Base-by-base conservation (phyloP, 352 stramenopile genomes). In the Phytophthora sansomeana region DNA sequence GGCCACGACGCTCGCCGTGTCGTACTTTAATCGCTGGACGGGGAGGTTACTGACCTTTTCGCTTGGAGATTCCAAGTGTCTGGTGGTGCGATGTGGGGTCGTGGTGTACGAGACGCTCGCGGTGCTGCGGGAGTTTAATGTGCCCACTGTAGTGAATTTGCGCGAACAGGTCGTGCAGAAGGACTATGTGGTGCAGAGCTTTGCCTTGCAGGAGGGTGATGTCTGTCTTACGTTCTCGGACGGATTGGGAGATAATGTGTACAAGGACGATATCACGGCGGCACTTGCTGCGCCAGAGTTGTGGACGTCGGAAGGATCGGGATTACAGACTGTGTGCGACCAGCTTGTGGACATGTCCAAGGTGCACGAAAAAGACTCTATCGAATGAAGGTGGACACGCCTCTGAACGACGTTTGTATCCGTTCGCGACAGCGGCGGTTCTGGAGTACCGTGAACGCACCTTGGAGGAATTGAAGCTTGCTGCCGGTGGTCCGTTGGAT, bases 171-270 rank as follows among this genome's bases (percentile, higher is more conserved):
- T 91, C 42, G 56, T 77, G 48, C 48, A 49, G 9, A 77, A 75
- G 17, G 83, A 92, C 36, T 94, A 90, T 36, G 72, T 91, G 4
- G 80, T 95, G 42, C 81, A 95, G 68, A 89, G 59, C 58, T 89
- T 89, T 58, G 56, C 69, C 2, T 53, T 95, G 4, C 72, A 77
- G 38, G 49, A 81, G 10, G 63, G 71, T 3, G 86, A 93, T 57
- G 49, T 91, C 10, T 85, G 82, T 67, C 61, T 95, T 13, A 91
- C 82, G 2, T 93, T 95, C 56, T 91, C 82, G 11, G 87, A 95
- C 42, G 87, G 87, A 39, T 44, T 95, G 36, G 82, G 77, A 56
- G 87, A 95, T 56, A 95, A 95, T 51, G 36, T 95, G 26, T 95
- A 91, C 73, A 90, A 91, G 53, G 80, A 91, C 38, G 84, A 95